These are phyloP conservation scores for Amanita jacksonii DNA, from an alignment of 768 basidiomycete genomes.

Conservation along the genomic window DNA sequence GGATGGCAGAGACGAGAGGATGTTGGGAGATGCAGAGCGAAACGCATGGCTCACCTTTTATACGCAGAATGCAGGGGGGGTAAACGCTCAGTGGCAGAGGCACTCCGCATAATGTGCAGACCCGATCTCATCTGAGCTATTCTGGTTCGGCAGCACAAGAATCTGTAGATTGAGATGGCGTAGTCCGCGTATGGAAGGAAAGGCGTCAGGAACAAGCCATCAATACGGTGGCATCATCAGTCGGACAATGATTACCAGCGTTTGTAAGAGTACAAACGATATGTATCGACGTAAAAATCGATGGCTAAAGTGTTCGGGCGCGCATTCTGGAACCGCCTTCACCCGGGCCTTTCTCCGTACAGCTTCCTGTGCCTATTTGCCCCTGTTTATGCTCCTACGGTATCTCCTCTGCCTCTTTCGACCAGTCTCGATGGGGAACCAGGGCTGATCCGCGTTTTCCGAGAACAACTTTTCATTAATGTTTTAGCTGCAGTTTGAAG, in stretches of 20 bases:
- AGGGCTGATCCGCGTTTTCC: neutral
- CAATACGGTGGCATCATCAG: constrained; percentile 1
- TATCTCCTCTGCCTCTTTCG: neutral
- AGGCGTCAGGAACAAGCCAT: constrained; percentile 1
- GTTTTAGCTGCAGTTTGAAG: no score
- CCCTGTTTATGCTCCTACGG: neutral
- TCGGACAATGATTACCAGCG: constrained; percentile 1
- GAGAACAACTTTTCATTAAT: no score
- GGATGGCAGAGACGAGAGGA: constrained; percentile 1
- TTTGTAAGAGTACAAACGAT: constrained; percentile 2
- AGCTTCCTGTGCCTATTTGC: constrained; percentile 1
- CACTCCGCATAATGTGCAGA: constrained; percentile 1
- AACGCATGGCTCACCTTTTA: constrained; percentile 9
- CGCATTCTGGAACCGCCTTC: neutral
- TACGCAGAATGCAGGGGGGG: constrained; percentile 3
- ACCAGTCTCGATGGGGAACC: neutral
- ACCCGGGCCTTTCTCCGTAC: neutral
- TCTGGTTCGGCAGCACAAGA: neutral
- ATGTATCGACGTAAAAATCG: constrained; percentile 7
- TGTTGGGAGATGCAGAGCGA: constrained; percentile 11
- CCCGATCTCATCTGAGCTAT: constrained; percentile 8
- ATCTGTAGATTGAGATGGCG: constrained; percentile 6
- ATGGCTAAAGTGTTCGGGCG: constrained; percentile 1
- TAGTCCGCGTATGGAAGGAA: neutral
- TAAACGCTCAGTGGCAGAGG: constrained; percentile 3